Base-by-base conservation (phyloP, 805 yeast species). In the Yarrowia osloensis region DNA sequence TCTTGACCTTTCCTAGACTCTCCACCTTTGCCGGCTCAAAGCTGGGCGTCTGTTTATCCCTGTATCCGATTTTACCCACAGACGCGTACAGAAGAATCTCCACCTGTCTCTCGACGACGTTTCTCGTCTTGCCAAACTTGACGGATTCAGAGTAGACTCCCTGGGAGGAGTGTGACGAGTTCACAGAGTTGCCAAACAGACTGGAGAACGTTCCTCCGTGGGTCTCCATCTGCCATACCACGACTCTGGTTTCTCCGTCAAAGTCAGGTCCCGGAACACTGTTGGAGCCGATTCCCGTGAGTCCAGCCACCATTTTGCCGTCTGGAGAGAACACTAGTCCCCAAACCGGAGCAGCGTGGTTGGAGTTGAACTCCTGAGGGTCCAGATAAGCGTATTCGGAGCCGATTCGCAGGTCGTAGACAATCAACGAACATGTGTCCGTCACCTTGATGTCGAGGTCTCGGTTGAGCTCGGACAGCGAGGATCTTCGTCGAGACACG, bases 341-440 rank as follows among this genome's bases (percentile, higher is more conserved):
- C 54, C 54, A 44, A 9, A 61, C 54, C 1, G 66, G 40, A n/a
- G 54, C 66, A 3, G 66, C 66, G 19, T 44, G 54, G 35, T 61
- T 61, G 31, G 66, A 44, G 21, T 61, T 61, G 66, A 61, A 61
- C 44, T 61, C 66, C 26, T 44, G 52, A 29, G 66, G 66, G 54
- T 61, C 66, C 2, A 61, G 24, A 9, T 61, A 61, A n/a, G 66
- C 52, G 22, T 44, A 46, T 19, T 44, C 54, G 4, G 44, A 31
- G n/a, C 66, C 66, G 40, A 24, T 31, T 31, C 66, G 40, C 31
- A 61, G n/a, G 19, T 61, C 66, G 33, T 61, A 61, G 24, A 61
- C 66, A 15, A 61, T 46, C 44, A 61, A 26, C 15, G 42, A 61
- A 44, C 52, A 46, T 0, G 66, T 61, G 12, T 61, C 66, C 4